Evolutionary conservation across 2,329 filamentous ascomycete genomes (phyloP).

Genomic region (Whalleya microplaca): DNA sequence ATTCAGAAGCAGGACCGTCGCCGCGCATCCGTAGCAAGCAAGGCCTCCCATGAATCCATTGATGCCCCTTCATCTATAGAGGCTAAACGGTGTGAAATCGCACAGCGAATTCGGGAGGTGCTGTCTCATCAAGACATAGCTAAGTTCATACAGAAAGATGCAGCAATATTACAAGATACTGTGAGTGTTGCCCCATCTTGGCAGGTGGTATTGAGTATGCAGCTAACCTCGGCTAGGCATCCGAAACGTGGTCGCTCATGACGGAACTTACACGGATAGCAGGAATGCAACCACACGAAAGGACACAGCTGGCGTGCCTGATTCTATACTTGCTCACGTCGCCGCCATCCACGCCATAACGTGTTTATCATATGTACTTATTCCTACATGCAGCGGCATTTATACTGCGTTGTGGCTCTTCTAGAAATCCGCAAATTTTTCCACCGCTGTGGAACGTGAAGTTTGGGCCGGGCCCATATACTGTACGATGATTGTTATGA

Average conservation of each 20-base stretch:
- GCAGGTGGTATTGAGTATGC: neutral
- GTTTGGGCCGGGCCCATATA: too few species aligned
- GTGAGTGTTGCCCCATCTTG: neutral
- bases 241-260: neutral
- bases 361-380: neutral
- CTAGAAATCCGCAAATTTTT: too few species aligned
- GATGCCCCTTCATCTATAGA: neutral
- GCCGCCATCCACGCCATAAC: neutral
- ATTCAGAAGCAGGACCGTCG: neutral
- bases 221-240: neutral
- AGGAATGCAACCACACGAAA: neutral
- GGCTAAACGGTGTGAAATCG: neutral
- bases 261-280: neutral
- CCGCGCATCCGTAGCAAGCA: neutral
- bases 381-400: neutral
- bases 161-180: neutral
- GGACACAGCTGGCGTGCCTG: neutral
- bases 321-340: neutral
- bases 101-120: neutral
- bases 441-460: too few species aligned
- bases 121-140: neutral
- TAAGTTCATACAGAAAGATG: neutral
- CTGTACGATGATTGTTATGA: too few species aligned
- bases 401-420: too few species aligned
- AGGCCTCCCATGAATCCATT: neutral